Conservation (phyloP, 2,329 filamentous ascomycete genomes). For the Scedosporium aurantiacum region DNA sequence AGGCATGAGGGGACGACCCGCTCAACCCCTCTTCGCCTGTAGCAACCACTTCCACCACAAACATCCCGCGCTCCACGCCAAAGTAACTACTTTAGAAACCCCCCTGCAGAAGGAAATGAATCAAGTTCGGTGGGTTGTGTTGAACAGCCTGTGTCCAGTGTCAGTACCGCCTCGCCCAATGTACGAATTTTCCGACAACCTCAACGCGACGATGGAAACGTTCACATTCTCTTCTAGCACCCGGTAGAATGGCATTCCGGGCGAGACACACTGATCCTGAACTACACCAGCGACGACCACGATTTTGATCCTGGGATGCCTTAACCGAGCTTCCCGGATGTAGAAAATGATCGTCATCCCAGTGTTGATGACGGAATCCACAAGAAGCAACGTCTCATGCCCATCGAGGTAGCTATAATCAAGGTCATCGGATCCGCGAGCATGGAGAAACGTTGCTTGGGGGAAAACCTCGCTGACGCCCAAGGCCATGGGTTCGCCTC, state of each 20-base stretch:
- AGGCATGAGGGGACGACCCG: no score
- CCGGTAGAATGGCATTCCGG: slow-evolving; percentile 12
- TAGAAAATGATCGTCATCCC: neutral
- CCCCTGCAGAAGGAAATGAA: neutral
- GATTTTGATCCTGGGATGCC: slow-evolving; percentile 30
- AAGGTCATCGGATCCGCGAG: slow-evolving; percentile 27
- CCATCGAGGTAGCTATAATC: neutral
- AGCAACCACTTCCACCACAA: no score
- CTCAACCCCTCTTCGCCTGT: no score
- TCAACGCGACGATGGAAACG: slow-evolving; percentile 37
- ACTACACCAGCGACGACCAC: slow-evolving; percentile 45
- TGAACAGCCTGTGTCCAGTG: slow-evolving; percentile 49
- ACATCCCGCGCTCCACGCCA: no score
- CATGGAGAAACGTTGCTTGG: slow-evolving; percentile 39
- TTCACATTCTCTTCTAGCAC: neutral
- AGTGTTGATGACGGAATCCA: neutral
- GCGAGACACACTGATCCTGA: slow-evolving; percentile 23
- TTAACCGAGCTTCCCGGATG: neutral
- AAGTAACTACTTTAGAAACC: no score
- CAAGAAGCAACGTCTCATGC: neutral
- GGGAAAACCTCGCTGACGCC: slow-evolving; percentile 45
- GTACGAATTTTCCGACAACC: slow-evolving; percentile 45
- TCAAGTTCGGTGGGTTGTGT: slow-evolving; percentile 36
- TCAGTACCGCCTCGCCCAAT: slow-evolving; percentile 40
- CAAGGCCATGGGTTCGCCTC: slow-evolving; percentile 49